phyloP scores from a whole-genome alignment of 2,329 filamentous ascomycete species.

The Claviceps monticola region DNA sequence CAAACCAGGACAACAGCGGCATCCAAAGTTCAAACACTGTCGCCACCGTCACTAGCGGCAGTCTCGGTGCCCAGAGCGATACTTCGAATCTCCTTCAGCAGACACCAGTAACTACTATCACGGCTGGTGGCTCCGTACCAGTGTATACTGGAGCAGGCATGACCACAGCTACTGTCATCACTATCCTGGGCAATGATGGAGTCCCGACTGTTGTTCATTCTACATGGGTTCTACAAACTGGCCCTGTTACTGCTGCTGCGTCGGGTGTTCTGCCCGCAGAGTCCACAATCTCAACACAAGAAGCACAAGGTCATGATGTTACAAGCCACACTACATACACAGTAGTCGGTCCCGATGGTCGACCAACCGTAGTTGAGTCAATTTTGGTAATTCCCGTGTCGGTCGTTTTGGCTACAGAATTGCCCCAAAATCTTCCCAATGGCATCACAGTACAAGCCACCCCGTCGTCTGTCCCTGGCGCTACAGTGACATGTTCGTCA shows the following conservation, averaged over 20 bases:
- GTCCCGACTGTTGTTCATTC: conserved; percentile 6
- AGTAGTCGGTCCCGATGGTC: conserved; percentile 18
- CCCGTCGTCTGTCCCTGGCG: conserved; percentile 4
- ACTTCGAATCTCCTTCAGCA: neutral
- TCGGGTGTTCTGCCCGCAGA: conserved; percentile 3
- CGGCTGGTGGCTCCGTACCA: conserved; percentile 1
- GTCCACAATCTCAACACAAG: conserved; percentile 1
- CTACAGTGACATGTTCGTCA: conserved; percentile 14
- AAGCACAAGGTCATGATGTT: conserved; percentile 5
- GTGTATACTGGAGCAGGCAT: conserved; percentile 4
- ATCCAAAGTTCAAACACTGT: neutral
- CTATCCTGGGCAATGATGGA: conserved; percentile 4
- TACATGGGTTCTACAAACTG: conserved; percentile 5
- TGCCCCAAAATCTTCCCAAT: conserved; percentile 5
- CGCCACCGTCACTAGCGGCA: conserved; percentile 1
- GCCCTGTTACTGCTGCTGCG: conserved; percentile 1
- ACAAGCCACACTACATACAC: conserved; percentile 13
- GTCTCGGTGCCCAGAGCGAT: neutral
- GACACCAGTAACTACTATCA: conserved; percentile 6
- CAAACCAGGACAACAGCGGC: neutral
- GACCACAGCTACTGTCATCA: conserved; percentile 3
- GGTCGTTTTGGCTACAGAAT: conserved; percentile 5
- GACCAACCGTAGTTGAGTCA: conserved; percentile 21
- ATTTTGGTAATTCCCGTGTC: conserved; percentile 16
- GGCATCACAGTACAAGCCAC: conserved; percentile 5